These are phyloP conservation scores for Geotrichum siamense DNA, from an alignment of 1,139 yeast genomes.

Conservation along the genomic window DNA sequence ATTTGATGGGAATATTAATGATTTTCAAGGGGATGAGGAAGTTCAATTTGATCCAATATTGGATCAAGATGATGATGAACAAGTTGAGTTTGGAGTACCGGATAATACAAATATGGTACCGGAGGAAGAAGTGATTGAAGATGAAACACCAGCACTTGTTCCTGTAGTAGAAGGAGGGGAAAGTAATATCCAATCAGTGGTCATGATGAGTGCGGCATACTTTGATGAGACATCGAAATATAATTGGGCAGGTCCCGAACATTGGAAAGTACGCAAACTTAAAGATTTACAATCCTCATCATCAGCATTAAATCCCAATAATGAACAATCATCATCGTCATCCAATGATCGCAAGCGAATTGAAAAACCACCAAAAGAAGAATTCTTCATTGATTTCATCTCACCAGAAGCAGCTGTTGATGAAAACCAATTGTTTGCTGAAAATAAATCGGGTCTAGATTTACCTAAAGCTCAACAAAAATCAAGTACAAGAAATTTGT, in stretches of 20 bases:
- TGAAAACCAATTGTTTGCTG: conserved; percentile 46
- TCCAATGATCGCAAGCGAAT: conserved; percentile 23
- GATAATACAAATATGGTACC: conserved; percentile 3
- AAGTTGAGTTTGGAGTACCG: conserved; percentile 20
- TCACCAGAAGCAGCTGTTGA: conserved; percentile 40
- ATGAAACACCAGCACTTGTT: not conserved
- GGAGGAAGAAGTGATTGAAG: conserved; percentile 21
- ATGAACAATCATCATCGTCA: conserved; percentile 21
- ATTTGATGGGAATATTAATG: conserved; percentile 22
- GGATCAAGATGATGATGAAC: conserved; percentile 27
- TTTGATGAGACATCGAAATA: conserved; percentile 63
- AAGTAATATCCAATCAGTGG: conserved; percentile 1
- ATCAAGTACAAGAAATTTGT: conserved; percentile 40
- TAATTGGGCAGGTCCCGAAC: conserved; percentile 89
- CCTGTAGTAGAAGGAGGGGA: conserved; percentile 6
- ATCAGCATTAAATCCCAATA: conserved; percentile 6
- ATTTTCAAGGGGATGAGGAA: conserved; percentile 20
- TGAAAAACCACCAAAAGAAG: conserved; percentile 37
- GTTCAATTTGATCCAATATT: conserved; percentile 24
- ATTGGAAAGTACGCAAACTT: conserved; percentile 75
- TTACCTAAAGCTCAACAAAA: conserved; percentile 42
- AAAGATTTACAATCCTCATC: conserved; percentile 30
- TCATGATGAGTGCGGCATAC: conserved; percentile 47
- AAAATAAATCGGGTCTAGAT: conserved; percentile 38
- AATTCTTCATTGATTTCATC: conserved; percentile 46